These are phyloP conservation scores for Colletotrichum phormii DNA, from an alignment of 2,329 filamentous ascomycete genomes.

Conservation along the genomic window DNA sequence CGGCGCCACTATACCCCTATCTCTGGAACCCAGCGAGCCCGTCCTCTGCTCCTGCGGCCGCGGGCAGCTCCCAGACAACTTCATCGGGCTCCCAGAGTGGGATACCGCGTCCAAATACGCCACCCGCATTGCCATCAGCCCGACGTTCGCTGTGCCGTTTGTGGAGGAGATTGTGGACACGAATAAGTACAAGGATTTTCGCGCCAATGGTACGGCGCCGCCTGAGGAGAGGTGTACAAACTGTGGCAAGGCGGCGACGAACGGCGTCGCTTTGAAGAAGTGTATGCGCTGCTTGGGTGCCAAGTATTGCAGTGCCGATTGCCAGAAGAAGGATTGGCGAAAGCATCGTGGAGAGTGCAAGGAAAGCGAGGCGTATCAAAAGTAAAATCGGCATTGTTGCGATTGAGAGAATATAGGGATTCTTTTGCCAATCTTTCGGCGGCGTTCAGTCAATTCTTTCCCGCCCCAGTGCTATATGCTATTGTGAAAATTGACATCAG, in stretches of 20 bases:
- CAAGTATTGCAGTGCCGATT: constrained; percentile 63
- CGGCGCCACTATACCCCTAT: constrained; percentile 52
- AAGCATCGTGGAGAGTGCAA: constrained; percentile 59
- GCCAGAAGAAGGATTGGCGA: constrained; percentile 67
- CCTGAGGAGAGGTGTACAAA: constrained; percentile 46
- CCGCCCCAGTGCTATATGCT: background rate
- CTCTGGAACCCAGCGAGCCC: constrained; percentile 47
- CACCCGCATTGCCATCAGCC: constrained; percentile 69
- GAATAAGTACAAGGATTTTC: background rate
- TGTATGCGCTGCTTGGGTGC: constrained; percentile 58
- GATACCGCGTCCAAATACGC: constrained; percentile 54
- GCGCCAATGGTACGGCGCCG: background rate
- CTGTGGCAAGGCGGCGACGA: constrained; percentile 49
- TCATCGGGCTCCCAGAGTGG: constrained; percentile 55
- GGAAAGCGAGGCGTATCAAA: constrained; percentile 11
- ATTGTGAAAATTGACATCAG: background rate
- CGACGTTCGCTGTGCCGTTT: constrained; percentile 58
- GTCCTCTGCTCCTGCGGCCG: constrained; percentile 60
- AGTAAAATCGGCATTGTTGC: background rate
- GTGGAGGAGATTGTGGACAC: constrained; percentile 54
- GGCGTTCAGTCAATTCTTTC: background rate
- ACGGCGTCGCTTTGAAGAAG: constrained; percentile 51
- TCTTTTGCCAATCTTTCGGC: background rate
- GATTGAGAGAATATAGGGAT: background rate
- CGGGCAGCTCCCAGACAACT: constrained; percentile 54